Evolutionary conservation across 106 monocot genomes (phyloP).

Genomic region (Agapanthus africanus): DNA sequence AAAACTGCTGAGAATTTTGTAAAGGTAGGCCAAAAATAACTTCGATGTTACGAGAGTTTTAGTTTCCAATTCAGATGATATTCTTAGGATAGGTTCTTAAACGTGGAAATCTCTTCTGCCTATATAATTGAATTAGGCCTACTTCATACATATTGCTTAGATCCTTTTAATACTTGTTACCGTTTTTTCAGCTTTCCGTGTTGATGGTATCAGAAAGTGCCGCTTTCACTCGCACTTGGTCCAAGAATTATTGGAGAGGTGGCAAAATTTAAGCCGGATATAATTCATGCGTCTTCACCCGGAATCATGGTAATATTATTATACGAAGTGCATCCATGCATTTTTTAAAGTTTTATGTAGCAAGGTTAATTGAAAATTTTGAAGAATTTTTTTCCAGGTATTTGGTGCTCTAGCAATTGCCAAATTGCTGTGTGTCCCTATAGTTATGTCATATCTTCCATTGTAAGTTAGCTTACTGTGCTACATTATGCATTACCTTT

Average conservation of each 20-base stretch:
- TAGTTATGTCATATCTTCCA: slow-evolving; percentile 98
- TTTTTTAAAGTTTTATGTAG: not conserved
- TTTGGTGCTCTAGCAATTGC: slow-evolving; percentile 93
- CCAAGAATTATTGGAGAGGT: slow-evolving; percentile 89
- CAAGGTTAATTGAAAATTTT: not conserved
- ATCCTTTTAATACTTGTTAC: not conserved
- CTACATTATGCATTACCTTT: too few relatives aligned
- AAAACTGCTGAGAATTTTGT: too few relatives aligned
- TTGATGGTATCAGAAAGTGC: slow-evolving; percentile 82
- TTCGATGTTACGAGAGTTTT: too few relatives aligned
- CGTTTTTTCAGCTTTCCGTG: slow-evolving; percentile 71
- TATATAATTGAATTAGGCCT: not conserved
- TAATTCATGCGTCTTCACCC: slow-evolving; percentile 90
- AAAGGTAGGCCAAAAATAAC: too few relatives aligned
- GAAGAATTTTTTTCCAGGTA: slow-evolving; percentile 46
- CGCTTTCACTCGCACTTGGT: slow-evolving; percentile 82
- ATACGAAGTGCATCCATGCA: not conserved
- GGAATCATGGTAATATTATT: slow-evolving; percentile 70
- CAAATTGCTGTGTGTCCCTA: slow-evolving; percentile 75
- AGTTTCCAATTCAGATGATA: not conserved
- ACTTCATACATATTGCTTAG: not conserved
- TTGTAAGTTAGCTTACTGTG: slow-evolving; percentile 62
- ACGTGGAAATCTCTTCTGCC: not conserved
- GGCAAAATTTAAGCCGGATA: slow-evolving; percentile 85
- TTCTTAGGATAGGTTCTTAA: too few relatives aligned